Conservation (phyloP, 257 asterid genomes). For the Jaltomata sinuosa region DNA sequence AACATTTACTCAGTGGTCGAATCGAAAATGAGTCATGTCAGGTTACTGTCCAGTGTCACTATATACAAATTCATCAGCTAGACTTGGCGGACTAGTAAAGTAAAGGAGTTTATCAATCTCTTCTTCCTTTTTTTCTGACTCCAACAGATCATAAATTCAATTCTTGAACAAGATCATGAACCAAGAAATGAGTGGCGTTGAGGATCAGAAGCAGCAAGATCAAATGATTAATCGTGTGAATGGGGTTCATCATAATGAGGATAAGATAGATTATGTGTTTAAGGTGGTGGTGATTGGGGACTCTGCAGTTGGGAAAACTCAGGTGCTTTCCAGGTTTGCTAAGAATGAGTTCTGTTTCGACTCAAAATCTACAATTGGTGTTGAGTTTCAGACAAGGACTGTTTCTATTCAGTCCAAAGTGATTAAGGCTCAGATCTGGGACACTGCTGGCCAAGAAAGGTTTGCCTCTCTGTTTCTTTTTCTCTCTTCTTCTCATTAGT, state of each 20-base stretch:
- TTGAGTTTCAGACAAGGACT: constrained; percentile 68
- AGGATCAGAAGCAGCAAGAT: neutral
- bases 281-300: constrained; percentile 83
- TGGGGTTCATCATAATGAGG: neutral
- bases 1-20: constrained; percentile 5
- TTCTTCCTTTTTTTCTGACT: neutral
- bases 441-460: constrained; percentile 90
- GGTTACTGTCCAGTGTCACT: neutral
- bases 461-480: neutral
- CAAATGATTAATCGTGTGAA: neutral
- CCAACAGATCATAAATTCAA: neutral
- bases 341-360: constrained; percentile 59
- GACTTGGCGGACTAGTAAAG: neutral
- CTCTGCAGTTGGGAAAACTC: constrained; percentile 81
- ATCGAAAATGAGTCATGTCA: constrained; percentile 6
- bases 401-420: constrained; percentile 50
- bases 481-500: neutral
- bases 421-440: constrained; percentile 92
- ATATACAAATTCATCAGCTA: neutral
- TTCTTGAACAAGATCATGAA: constrained; percentile 20
- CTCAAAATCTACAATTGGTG: constrained; percentile 80
- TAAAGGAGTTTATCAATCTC: neutral
- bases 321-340: constrained; percentile 62
- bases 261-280: constrained; percentile 59
- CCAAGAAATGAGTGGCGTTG: constrained; percentile 31